Evolutionary conservation across 2,329 filamentous ascomycete species (phyloP).

Genomic region (Pyrenophora teres): DNA sequence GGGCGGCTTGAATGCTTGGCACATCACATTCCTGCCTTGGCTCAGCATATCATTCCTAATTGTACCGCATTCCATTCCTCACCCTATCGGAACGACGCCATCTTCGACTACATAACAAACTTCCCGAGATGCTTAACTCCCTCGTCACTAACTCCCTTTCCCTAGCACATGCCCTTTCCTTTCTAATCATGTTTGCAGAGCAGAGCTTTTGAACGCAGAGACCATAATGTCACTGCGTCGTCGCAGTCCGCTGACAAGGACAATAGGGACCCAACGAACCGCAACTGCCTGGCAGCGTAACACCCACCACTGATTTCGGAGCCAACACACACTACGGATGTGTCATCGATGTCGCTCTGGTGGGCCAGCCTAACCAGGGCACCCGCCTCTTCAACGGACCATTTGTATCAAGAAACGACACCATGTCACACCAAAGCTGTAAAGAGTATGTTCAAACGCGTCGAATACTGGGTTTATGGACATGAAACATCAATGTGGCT

Average conservation of each 20-base stretch:
- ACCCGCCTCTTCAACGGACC: constrained; percentile 5
- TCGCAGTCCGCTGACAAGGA: neutral
- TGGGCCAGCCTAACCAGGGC: neutral
- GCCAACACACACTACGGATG: neutral
- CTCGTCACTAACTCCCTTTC: neutral
- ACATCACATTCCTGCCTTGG: neutral
- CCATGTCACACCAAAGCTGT: constrained; percentile 3
- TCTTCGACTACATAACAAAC: neutral
- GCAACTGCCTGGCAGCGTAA: neutral
- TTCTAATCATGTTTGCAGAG: neutral
- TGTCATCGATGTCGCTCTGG: neutral
- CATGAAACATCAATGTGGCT: too few species aligned
- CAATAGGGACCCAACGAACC: neutral
- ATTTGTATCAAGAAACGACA: neutral
- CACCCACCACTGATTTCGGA: neutral
- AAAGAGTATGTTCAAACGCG: neutral
- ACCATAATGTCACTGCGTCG: neutral
- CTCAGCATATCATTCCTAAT: neutral
- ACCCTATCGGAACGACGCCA: neutral
- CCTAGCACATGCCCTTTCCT: neutral
- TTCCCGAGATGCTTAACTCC: neutral
- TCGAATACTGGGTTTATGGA: too few species aligned
- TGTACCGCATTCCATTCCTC: neutral
- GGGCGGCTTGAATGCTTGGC: neutral
- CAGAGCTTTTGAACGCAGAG: neutral